Evolutionary conservation across 306 rosid species (phyloP), one percentile per base, ranked within the genome.

Genomic region (Canavalia gladiata): DNA sequence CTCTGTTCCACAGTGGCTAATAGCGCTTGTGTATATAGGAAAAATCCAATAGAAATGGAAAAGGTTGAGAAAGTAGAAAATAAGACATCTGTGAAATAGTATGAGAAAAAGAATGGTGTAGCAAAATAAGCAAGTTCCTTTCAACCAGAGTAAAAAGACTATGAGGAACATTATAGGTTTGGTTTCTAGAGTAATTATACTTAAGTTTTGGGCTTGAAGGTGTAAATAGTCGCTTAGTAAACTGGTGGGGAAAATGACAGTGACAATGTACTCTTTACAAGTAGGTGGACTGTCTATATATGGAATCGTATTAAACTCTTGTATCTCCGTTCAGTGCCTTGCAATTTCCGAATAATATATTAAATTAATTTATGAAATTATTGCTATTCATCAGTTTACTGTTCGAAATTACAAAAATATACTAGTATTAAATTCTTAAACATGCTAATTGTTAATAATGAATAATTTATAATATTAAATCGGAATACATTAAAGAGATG

Each of bases 1-100:
- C 46, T 51, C 71, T 68, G 78, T 60, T 9, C 67, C 11, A 29
- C 54, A 76, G 59, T 68, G 76, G 65, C 55, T 60, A 47, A 52
- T 64, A 50, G 74, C 33, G 85, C 67, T 69, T 89, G 97, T 94
- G 87, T 68, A 89, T 87, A 88, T 81, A 81, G 80, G 83, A 79
- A 82, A 82, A 92, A 64, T 71, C 87, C 84, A 55, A 58, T 86
- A 84, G 87, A 58, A 74, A 81, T 71, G 82, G 68, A 30, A 75
- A 69, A 80, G 59, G 79, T 67, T 37, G 74, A 58, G 82, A 88
- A 79, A 52, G 76, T 65, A 75, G 84, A 71, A 78, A 85, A 83
- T 82, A 89, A 79, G 76, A 81, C 72, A 49, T 74, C 34, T 56
- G 70, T 74, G 82, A 80, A 67, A 80, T 85, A 71, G 83, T 42